Percentiles rank a stretch among this genome's conserved stretches.
Conservation (phyloP, 2,329 filamentous ascomycete species). For the Aureobasidium sp. region DNA sequence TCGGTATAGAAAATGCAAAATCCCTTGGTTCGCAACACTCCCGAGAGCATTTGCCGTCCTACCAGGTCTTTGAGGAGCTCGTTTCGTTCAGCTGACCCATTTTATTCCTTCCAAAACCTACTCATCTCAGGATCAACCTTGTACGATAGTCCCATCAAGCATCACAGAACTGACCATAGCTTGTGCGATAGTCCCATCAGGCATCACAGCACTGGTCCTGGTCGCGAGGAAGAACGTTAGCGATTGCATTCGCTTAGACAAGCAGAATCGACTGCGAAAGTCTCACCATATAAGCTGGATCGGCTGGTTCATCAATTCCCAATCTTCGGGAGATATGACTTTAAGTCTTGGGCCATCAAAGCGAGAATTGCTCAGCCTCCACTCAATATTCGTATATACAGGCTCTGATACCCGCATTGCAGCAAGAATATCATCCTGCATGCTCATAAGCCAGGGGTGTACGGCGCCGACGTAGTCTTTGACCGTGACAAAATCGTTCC, state of each 20-base stretch:
- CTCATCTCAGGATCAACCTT: background rate
- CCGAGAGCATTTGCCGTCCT: no score
- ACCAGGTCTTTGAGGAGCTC: no score
- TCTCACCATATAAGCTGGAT: background rate
- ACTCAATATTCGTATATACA: background rate
- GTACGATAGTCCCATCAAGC: background rate
- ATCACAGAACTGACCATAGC: no score
- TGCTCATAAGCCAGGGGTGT: slow-evolving; percentile 9
- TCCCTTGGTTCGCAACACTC: no score
- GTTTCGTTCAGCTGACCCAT: no score
- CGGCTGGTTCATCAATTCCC: slow-evolving; percentile 1
- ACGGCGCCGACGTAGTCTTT: slow-evolving; percentile 8
- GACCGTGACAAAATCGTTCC: background rate
- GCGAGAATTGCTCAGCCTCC: slow-evolving; percentile 7
- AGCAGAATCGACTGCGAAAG: background rate
- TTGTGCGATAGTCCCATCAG: background rate
- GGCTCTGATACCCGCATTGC: slow-evolving; percentile 2
- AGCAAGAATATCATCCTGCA: slow-evolving; percentile 12
- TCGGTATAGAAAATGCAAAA: no score
- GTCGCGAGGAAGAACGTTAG: background rate
- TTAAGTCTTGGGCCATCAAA: background rate
- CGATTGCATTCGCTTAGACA: background rate
- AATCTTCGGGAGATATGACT: background rate
- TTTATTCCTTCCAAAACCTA: no score
- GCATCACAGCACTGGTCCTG: background rate